A percentile compares a stretch with the other conserved stretches of the same genome.
Conservation (phyloP, 345 rosid species). For the Raphanus raphanistrum region DNA sequence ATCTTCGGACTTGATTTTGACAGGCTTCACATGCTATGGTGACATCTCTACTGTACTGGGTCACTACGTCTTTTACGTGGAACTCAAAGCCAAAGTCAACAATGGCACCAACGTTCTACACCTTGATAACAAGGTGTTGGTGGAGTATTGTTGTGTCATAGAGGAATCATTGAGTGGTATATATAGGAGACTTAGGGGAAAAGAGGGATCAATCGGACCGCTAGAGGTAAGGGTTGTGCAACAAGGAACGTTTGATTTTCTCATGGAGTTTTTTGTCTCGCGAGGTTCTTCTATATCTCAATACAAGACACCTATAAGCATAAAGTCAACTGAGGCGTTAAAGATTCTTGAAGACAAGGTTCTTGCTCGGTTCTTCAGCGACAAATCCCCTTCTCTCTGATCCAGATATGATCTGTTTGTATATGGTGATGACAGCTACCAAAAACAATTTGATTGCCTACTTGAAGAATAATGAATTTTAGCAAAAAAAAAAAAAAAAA, state of each 20-base stretch:
- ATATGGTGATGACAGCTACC: not conserved
- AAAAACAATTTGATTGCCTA: not conserved
- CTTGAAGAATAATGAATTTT: not conserved
- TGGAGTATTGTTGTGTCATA: not conserved
- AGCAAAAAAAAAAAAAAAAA: no score
- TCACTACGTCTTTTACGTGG: not conserved
- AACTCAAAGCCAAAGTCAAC: not conserved
- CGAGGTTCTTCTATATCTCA: not conserved
- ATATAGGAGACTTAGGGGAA: not conserved
- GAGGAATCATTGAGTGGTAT: not conserved
- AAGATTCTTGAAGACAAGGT: not conserved
- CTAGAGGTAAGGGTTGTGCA: not conserved
- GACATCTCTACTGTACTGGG: not conserved
- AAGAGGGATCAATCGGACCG: not conserved
- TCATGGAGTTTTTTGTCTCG: not conserved
- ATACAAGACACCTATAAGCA: not conserved
- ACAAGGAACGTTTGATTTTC: not conserved
- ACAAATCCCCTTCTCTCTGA: not conserved
- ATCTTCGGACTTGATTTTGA: not conserved
- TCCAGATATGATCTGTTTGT: not conserved
- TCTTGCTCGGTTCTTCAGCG: slow-evolving; percentile 3
- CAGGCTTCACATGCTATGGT: not conserved
- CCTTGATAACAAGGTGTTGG: not conserved
- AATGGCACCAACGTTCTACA: not conserved
- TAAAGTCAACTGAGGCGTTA: not conserved